Percentiles rank a stretch among this genome's conserved stretches.
These are phyloP conservation scores for Salvia hispanica DNA, from an alignment of 257 asterid species.

Conservation along the genomic window DNA sequence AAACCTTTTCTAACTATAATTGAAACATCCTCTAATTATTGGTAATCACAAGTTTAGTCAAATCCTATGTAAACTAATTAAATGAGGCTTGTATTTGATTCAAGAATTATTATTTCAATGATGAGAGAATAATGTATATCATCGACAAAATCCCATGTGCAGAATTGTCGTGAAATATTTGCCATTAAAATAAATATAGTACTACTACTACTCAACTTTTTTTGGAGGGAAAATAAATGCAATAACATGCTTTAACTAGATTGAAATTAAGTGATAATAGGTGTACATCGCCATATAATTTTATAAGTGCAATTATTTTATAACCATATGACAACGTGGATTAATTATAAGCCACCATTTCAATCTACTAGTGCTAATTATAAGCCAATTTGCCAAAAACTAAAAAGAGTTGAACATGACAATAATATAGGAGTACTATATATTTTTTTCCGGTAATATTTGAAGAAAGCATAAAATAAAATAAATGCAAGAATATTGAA, in stretches of 20 bases:
- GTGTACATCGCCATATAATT: background rate
- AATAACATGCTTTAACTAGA: no score
- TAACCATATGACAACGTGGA: no score
- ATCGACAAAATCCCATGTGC: constrained; percentile 23
- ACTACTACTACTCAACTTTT: background rate
- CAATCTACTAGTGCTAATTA: no score
- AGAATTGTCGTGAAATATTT: background rate
- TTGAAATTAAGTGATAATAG: no score
- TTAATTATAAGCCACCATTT: no score
- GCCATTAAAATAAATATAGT: background rate
- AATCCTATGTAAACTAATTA: constrained; percentile 22
- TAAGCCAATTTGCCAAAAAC: no score
- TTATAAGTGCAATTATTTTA: no score
- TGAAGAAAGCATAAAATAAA: no score
- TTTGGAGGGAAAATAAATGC: background rate
- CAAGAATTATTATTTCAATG: constrained; percentile 5
- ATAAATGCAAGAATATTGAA: background rate
- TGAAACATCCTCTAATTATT: constrained; percentile 20
- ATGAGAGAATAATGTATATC: background rate
- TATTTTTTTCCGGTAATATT: no score
- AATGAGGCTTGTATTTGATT: constrained; percentile 18
- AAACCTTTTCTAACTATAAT: background rate
- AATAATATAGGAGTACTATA: no score
- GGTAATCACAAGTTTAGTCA: constrained; percentile 7
- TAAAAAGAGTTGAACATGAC: no score